Base-by-base conservation (phyloP, 2,329 filamentous ascomycete genomes). In the Trichophyton rubrum region DNA sequence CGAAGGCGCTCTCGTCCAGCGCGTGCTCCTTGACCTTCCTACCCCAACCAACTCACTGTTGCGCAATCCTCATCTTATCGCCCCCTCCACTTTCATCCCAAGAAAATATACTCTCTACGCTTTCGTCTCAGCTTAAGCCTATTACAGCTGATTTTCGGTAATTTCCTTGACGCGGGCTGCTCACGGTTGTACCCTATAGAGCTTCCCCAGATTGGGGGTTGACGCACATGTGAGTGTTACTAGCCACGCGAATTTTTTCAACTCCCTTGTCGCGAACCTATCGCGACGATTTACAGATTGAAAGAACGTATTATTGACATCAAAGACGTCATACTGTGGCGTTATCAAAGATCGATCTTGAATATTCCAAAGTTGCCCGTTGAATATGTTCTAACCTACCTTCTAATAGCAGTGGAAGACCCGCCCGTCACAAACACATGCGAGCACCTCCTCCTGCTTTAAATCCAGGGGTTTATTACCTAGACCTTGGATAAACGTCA, bases 401-500 rank as follows among this genome's bases (percentile, higher is more conserved):
- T 55, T 9, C 27, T 55, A 27, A 35, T 17, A 6, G 5, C n/a
- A 33, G 24, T 33, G 1, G 17, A 35, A 17, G 45, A 58, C 20
- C 53, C 33, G 17, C 17, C 24, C 35, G 53, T 55, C 20, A n/a
- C 17, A 41, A 43, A 56, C 49, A 60, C 47, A 60, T 56, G 59
- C 27, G 30, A 59, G 30, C 57, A 41, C 11, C 13, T 43, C 40
- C 49, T 43, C 20, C 17, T 51, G 15, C 35, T 56, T 56, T 59
- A n/a, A 62, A 60, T n/a, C 57, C 41, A 45, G 57, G 57, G 41
- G 15, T 58, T 15, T 58, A 24, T 38, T 60, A 47, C 49, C 33
- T 58, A 33, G 55, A 56, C 38, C 55, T 62, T 62, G 55, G 61
- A 20, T 49, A 56, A 62, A 15, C 20, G 17, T 41, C 38, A 17